Conservation (phyloP, 345 rosid species). For the Gossypium rotundifolium region DNA sequence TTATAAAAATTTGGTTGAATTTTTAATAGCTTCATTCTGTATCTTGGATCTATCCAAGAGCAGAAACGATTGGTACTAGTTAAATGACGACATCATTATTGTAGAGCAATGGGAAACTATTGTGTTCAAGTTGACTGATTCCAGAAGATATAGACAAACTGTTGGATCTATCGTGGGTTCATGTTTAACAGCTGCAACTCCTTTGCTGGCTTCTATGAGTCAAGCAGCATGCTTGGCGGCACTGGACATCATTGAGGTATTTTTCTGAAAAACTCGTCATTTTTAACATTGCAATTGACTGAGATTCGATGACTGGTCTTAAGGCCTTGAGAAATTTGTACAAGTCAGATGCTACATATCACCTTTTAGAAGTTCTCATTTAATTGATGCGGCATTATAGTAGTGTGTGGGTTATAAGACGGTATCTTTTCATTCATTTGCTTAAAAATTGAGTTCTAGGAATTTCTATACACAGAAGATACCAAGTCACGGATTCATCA, state of each 20-base stretch:
- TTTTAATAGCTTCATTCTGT: background rate
- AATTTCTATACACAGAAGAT: background rate
- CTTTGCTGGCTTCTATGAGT: slow-evolving; percentile 67
- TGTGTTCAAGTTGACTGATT: slow-evolving; percentile 55
- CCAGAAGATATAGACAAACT: slow-evolving; percentile 66
- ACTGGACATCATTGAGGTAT: slow-evolving; percentile 79
- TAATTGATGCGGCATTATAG: background rate
- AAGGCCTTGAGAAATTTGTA: background rate
- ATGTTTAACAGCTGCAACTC: slow-evolving; percentile 66
- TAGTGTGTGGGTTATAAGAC: background rate
- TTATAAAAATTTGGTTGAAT: background rate
- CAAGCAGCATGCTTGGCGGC: slow-evolving; percentile 70
- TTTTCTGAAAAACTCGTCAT: background rate
- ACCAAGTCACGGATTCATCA: background rate
- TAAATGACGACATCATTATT: slow-evolving; percentile 7
- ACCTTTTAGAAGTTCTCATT: background rate
- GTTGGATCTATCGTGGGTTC: slow-evolving; percentile 80
- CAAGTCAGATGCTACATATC: background rate
- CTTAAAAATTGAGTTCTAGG: no score
- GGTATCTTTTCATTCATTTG: background rate
- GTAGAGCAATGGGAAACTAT: slow-evolving; percentile 60
- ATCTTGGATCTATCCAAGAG: background rate
- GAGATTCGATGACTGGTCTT: background rate
- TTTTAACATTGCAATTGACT: background rate
- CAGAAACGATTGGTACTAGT: background rate